phyloP scores from a whole-genome alignment of 371 early-diverging fungal genomes.

The Actinomucor elegans region DNA sequence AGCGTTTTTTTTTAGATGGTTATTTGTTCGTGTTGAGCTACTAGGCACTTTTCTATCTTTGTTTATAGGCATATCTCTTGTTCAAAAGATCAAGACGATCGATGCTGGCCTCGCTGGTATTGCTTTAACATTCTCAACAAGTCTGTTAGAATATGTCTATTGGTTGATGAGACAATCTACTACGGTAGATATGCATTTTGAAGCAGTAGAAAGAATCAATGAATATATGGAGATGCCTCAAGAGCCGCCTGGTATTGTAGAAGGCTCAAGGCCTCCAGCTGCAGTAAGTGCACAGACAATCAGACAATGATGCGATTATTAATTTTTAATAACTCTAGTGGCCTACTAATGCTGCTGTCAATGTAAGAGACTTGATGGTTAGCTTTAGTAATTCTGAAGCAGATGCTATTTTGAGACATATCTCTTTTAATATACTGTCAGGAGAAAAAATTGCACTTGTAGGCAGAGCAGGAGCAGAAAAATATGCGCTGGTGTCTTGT shows the following conservation, averaged over 20 bases:
- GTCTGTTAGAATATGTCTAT: constrained; percentile 63
- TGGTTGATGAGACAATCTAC: constrained; percentile 83
- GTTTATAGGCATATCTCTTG: constrained; percentile 59
- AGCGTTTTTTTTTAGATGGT: constrained; percentile 28
- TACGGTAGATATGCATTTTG: constrained; percentile 83
- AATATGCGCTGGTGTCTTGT: constrained; percentile 65
- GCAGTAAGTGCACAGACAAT: constrained; percentile 34
- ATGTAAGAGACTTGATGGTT: constrained; percentile 56
- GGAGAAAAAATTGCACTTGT: constrained; percentile 74
- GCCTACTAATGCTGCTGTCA: constrained; percentile 73
- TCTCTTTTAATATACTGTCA: constrained; percentile 56
- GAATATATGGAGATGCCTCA: constrained; percentile 74
- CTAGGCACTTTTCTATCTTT: constrained; percentile 71
- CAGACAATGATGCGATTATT: not conserved
- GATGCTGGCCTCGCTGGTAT: constrained; percentile 82
- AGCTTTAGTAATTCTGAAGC: constrained; percentile 56
- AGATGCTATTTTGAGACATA: constrained; percentile 56
- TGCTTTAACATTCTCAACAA: constrained; percentile 68
- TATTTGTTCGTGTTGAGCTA: constrained; percentile 71
- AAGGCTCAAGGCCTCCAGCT: constrained; percentile 56
- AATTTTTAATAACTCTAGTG: constrained; percentile 48
- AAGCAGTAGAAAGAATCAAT: constrained; percentile 78
- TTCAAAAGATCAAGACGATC: constrained; percentile 46
- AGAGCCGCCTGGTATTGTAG: constrained; percentile 67
- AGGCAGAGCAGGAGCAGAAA: constrained; percentile 79